Conservation (phyloP, 371 early-diverging fungal genomes). For the Encephalitozoon cuniculi region DNA sequence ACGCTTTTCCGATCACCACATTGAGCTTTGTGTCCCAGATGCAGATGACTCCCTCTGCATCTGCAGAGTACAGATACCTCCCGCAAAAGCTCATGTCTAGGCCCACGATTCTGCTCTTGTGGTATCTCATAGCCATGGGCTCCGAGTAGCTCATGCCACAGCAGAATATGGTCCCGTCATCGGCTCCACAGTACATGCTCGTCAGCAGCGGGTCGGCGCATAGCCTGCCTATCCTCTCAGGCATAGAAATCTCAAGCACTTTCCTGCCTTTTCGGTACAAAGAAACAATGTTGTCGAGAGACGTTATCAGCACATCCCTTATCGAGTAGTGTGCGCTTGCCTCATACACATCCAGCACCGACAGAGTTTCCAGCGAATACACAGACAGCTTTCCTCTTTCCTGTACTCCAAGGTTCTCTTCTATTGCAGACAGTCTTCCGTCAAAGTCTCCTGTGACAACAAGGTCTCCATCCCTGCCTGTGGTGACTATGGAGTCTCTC, state of each 20-base stretch:
- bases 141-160: neutral
- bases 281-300: neutral
- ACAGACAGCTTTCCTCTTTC: neutral
- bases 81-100: constrained; percentile 27
- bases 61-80: constrained; percentile 19
- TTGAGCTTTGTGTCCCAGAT: constrained; percentile 25
- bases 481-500: neutral
- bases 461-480: no score
- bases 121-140: constrained; percentile 11
- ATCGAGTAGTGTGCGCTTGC: neutral
- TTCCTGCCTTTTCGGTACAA: neutral
- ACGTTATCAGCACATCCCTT: neutral
- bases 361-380: neutral
- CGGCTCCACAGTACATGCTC: constrained; percentile 19
- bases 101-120: neutral
- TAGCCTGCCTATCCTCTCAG: constrained; percentile 26
- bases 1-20: constrained; percentile 1
- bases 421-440: neutral
- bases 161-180: constrained; percentile 9
- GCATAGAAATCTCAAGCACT: constrained; percentile 13
- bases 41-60: neutral
- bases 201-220: constrained; percentile 19
- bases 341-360: neutral
- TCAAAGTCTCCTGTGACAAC: neutral
- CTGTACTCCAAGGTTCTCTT: neutral